A percentile compares a stretch with the other conserved stretches of the same genome.
These are phyloP conservation scores for Talaromyces sp. DNA, from an alignment of 2,329 filamentous ascomycete species.

Conservation along the genomic window DNA sequence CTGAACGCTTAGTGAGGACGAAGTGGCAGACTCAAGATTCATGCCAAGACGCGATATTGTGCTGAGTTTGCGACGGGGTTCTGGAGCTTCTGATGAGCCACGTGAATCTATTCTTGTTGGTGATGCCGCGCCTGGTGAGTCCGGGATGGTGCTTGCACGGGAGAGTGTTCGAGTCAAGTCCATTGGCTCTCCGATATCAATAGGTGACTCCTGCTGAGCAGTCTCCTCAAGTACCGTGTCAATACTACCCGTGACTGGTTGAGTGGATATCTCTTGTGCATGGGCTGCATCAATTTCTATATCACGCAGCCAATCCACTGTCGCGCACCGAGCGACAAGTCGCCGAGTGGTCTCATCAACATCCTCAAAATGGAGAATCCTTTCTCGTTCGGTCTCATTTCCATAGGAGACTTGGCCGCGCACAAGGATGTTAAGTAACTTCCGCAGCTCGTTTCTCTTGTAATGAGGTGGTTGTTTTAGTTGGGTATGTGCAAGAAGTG, in stretches of 20 bases:
- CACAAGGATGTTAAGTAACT: conserved; percentile 72
- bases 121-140: conserved; percentile 53
- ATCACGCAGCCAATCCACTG: conserved; percentile 50
- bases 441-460: conserved; percentile 82
- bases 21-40: conserved; percentile 68
- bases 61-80: conserved; percentile 24
- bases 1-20: conserved; percentile 73
- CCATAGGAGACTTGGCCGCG: conserved; percentile 70
- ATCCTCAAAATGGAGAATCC: conserved; percentile 53
- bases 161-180: conserved; percentile 44
- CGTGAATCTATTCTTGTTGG: conserved; percentile 38
- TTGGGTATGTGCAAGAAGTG: conserved; percentile 88
- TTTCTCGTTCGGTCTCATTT: conserved; percentile 46
- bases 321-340: conserved; percentile 49
- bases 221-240: conserved; percentile 22
- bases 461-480: conserved; percentile 85
- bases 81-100: conserved; percentile 22
- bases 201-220: conserved; percentile 18
- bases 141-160: conserved; percentile 30
- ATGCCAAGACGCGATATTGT: conserved; percentile 60
- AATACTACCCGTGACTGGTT: conserved; percentile 18
- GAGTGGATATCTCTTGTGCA: conserved; percentile 13
- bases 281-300: conserved; percentile 25
- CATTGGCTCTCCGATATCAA: conserved; percentile 25
- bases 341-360: conserved; percentile 54